Percentiles rank a stretch among this genome's conserved stretches.
Conservation (phyloP, 345 rosid species). For the Euphorbia pulcherrima region DNA sequence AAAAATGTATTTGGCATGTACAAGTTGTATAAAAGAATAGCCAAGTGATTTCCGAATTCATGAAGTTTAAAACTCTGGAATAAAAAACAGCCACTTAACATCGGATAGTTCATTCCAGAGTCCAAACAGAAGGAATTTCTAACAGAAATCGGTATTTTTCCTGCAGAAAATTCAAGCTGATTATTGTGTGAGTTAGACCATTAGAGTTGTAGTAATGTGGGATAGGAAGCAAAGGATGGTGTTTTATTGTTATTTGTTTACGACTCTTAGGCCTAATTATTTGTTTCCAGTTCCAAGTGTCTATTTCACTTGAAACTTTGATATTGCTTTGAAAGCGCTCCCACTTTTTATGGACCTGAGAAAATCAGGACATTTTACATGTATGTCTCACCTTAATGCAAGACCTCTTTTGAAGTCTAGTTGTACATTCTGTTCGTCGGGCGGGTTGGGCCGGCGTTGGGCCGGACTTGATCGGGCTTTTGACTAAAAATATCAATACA, state of each 20-base stretch:
- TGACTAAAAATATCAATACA: no score
- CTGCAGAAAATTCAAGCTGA: neutral
- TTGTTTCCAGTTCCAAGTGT: neutral
- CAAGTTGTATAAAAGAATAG: slow-evolving; percentile 52
- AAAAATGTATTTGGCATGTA: slow-evolving; percentile 90
- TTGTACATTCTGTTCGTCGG: no score
- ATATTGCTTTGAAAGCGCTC: no score
- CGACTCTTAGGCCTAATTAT: neutral
- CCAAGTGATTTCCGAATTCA: slow-evolving; percentile 6
- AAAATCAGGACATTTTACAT: no score
- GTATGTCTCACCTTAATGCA: no score
- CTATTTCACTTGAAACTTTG: no score
- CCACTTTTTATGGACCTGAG: no score
- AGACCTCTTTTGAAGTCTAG: no score
- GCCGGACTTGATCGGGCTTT: no score
- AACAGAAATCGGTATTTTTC: neutral
- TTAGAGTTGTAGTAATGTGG: neutral
- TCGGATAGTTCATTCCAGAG: neutral
- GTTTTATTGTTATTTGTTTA: neutral
- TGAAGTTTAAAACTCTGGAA: slow-evolving; percentile 3
- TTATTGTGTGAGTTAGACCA: neutral
- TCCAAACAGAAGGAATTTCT: neutral
- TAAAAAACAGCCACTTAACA: neutral
- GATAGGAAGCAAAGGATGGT: no score
- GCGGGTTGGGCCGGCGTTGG: no score